Evolutionary conservation across 2,329 filamentous ascomycete species (phyloP).

Genomic region (Hypoxylon sp.): DNA sequence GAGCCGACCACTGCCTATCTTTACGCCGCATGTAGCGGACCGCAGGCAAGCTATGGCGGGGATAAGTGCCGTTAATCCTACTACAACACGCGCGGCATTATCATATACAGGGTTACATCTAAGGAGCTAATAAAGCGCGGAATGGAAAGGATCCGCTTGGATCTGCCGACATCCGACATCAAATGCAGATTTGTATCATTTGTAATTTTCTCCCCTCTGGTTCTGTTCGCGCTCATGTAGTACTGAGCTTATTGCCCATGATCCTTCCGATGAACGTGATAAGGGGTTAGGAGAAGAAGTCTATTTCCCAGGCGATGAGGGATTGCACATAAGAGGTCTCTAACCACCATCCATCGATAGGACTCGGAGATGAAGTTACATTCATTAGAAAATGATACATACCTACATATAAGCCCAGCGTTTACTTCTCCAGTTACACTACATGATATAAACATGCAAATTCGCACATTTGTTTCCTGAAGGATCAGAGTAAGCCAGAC

Average conservation of each 20-base stretch:
- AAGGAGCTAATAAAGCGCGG: constrained; percentile 19
- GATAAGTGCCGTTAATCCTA: constrained; percentile 7
- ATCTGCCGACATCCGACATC: constrained; percentile 3
- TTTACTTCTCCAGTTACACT: constrained; percentile 8
- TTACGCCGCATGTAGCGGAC: constrained; percentile 10
- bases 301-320: not conserved
- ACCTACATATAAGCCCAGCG: constrained; percentile 7
- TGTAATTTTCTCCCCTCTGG: not conserved
- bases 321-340: constrained; percentile 3
- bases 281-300: not conserved
- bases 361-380: constrained; percentile 2
- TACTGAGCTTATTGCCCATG: not conserved
- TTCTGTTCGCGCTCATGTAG: not conserved
- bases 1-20: not conserved
- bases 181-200: constrained; percentile 11
- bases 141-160: constrained; percentile 15
- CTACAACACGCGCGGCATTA: constrained; percentile 17
- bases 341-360: not conserved
- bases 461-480: not conserved
- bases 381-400: not conserved
- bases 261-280: constrained; percentile 16
- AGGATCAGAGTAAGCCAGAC: constrained; percentile 15
- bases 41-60: constrained; percentile 7
- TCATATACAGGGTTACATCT: constrained; percentile 5
- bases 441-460: constrained; percentile 22